Percentiles rank a stretch among this genome's conserved stretches.
These are phyloP conservation scores for Cephalotrichum gorgonifer DNA, from an alignment of 2,329 filamentous ascomycete genomes.

Conservation along the genomic window DNA sequence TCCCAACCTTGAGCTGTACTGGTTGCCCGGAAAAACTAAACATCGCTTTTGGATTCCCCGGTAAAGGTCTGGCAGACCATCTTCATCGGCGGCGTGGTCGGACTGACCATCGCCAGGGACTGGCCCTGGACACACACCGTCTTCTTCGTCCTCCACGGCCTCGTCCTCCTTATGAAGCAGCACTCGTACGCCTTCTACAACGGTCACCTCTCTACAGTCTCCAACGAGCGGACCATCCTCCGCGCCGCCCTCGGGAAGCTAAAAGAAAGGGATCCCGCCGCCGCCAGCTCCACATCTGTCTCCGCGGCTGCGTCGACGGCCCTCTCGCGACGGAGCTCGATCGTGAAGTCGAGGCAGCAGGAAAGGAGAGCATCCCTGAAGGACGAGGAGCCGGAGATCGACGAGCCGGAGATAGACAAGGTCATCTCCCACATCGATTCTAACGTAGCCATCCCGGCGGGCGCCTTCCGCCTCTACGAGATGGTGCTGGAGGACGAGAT, in stretches of 20 bases:
- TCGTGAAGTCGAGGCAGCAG: conserved; percentile 8
- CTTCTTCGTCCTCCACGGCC: conserved; percentile 63
- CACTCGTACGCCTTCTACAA: conserved; percentile 75
- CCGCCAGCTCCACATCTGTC: background rate
- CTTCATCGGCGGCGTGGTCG: conserved; percentile 52
- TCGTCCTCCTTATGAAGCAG: conserved; percentile 77
- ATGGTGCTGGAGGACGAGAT: conserved; percentile 58
- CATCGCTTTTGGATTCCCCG: background rate
- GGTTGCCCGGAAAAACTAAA: background rate
- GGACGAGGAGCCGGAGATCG: conserved; percentile 13
- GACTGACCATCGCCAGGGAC: conserved; percentile 57
- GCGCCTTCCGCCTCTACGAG: conserved; percentile 54
- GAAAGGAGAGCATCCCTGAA: conserved; percentile 6
- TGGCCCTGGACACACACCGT: conserved; percentile 81
- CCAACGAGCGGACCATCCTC: conserved; percentile 37
- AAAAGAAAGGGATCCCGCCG: conserved; percentile 20
- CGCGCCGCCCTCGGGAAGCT: conserved; percentile 43
- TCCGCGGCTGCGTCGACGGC: background rate
- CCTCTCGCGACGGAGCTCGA: conserved; percentile 7
- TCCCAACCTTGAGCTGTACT: background rate
- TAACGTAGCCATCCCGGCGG: conserved; percentile 44
- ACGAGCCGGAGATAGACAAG: conserved; percentile 43
- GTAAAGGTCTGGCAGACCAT: conserved; percentile 53
- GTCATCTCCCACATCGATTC: conserved; percentile 54
- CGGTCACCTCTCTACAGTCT: conserved; percentile 55